phyloP scores from a whole-genome alignment of 2,329 filamentous ascomycete species.

The Neospermospora avenae region DNA sequence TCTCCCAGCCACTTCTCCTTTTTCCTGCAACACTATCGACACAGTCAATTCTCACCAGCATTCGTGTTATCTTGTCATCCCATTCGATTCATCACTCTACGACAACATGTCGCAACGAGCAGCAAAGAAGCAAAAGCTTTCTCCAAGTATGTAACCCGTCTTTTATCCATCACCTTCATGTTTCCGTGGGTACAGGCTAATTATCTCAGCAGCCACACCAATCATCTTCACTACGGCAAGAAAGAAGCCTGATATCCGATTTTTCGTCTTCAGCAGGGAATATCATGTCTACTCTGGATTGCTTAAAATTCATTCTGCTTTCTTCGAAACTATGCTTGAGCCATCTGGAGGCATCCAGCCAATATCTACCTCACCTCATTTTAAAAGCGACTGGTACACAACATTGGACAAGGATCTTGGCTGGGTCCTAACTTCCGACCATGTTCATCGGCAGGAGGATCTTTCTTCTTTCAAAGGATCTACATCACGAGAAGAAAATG shows the following conservation, averaged over 20 bases:
- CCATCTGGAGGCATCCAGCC: background rate
- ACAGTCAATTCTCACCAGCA: too few species aligned
- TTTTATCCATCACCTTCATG: background rate
- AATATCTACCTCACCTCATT: background rate
- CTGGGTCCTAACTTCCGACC: conserved; percentile 3
- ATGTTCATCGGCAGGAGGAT: background rate
- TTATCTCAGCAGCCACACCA: background rate
- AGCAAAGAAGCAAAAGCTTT: conserved; percentile 4
- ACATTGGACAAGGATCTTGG: background rate
- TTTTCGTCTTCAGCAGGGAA: conserved; percentile 11
- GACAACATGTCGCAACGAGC: background rate
- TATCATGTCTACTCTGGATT: conserved; percentile 7
- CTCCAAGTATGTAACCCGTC: background rate
- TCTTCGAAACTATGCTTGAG: conserved; percentile 8
- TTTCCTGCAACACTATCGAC: too few species aligned
- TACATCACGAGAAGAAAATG: background rate
- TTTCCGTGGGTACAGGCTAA: background rate
- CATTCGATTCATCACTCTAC: too few species aligned
- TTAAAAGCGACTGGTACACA: conserved; percentile 8
- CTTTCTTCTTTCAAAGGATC: background rate
- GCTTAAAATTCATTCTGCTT: conserved; percentile 5
- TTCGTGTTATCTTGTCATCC: background rate
- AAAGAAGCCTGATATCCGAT: conserved; percentile 2
- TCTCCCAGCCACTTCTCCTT: too few species aligned
- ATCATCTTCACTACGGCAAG: conserved; percentile 8